Conservation (phyloP, 1,284 basidiomycete species). For the Austroboletus sp. region DNA sequence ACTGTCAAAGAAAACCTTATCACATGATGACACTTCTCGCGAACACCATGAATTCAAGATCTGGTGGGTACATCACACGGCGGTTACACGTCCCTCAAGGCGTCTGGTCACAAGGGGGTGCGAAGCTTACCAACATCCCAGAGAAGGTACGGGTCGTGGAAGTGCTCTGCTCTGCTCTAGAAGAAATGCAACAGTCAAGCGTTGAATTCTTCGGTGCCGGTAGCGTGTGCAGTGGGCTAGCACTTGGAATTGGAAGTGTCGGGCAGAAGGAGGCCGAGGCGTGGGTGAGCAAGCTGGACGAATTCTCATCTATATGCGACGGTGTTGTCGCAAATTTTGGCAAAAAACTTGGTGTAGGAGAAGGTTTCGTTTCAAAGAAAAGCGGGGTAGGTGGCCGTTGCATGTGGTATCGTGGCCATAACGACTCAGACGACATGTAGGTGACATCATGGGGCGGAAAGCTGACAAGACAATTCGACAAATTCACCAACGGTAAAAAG, state of each 20-base stretch:
- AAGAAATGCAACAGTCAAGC: constrained; percentile 63
- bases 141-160: constrained; percentile 84
- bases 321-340: constrained; percentile 76
- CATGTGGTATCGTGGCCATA: not conserved
- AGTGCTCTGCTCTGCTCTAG: constrained; percentile 67
- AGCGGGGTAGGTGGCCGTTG: constrained; percentile 45
- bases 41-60: constrained; percentile 72
- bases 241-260: constrained; percentile 62
- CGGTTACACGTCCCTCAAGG: constrained; percentile 82
- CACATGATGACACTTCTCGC: constrained; percentile 80
- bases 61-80: constrained; percentile 84
- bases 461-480: constrained; percentile 77
- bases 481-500: constrained; percentile 88
- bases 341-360: constrained; percentile 84
- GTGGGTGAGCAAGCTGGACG: constrained; percentile 66
- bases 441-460: constrained; percentile 72
- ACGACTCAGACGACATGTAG: constrained; percentile 29
- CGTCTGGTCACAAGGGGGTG: constrained; percentile 86
- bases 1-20: constrained; percentile 80
- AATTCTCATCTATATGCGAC: constrained; percentile 73
- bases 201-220: constrained; percentile 69
- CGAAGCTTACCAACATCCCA: constrained; percentile 71
- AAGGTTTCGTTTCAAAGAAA: constrained; percentile 79
- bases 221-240: constrained; percentile 66
- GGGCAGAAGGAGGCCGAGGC: constrained; percentile 64